Conservation (phyloP, 1,284 basidiomycete genomes). For the Phellopilus nigrolimitatus region DNA sequence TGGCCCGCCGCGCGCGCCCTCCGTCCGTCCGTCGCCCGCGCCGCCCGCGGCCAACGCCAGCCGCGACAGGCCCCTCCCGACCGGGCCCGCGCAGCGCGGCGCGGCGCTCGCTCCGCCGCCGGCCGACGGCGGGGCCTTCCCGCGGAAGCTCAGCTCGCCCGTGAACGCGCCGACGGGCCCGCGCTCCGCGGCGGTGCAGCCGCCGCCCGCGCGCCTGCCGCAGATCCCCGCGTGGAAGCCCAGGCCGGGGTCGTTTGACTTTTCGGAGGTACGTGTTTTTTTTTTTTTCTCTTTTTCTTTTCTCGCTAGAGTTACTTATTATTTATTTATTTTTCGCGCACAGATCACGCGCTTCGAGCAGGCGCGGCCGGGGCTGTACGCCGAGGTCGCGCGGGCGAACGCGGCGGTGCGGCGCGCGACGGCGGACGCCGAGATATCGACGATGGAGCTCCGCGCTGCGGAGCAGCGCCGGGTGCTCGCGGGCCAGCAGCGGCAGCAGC, state of each 20-base stretch:
- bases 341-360: background rate
- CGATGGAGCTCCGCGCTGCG: slow-evolving; percentile 52
- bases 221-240: slow-evolving; percentile 6
- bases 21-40: too few species aligned
- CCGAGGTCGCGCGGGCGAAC: slow-evolving; percentile 29
- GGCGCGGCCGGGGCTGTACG: background rate
- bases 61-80: background rate
- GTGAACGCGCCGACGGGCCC: slow-evolving; percentile 11
- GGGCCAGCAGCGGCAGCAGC: slow-evolving; percentile 48
- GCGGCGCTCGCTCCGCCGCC: background rate
- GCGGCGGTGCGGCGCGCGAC: slow-evolving; percentile 42
- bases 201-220: slow-evolving; percentile 2
- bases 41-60: too few species aligned
- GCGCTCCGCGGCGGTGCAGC: slow-evolving; percentile 1
- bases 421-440: slow-evolving; percentile 55
- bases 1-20: too few species aligned
- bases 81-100: background rate
- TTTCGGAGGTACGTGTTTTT: background rate
- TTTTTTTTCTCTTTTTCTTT: background rate
- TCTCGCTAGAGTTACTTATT: background rate
- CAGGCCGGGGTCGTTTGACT: too few species aligned
- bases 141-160: background rate
- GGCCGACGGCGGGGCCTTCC: background rate
- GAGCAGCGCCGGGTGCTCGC: slow-evolving; percentile 52
- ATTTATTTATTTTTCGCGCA: background rate